These are phyloP conservation scores for Elymus sibiricus DNA, from an alignment of 176 grass and related monocot genomes.

Conservation along the genomic window DNA sequence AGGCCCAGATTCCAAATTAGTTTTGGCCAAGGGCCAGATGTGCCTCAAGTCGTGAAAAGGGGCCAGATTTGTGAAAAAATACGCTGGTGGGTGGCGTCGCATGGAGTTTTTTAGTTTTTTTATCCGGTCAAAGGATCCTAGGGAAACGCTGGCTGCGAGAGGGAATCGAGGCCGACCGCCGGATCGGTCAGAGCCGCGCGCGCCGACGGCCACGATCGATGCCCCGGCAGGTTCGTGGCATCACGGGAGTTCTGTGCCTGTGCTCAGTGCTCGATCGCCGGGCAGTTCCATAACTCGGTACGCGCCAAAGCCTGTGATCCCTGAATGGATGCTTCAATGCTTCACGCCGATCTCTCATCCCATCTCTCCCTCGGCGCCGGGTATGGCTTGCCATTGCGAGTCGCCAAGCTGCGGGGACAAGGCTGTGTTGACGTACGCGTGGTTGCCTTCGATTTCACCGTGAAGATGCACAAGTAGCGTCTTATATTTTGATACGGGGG, in stretches of 20 bases:
- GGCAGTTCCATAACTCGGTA: conserved; percentile 15
- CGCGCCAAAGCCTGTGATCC: conserved; percentile 22
- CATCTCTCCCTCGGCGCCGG: neutral
- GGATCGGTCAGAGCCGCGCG: conserved; percentile 3
- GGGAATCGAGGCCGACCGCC: conserved; percentile 24
- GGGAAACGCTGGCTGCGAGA: conserved; percentile 13
- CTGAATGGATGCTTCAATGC: neutral
- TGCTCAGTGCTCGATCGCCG: neutral
- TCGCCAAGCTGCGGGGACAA: neutral
- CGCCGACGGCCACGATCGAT: neutral
- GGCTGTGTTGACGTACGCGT: neutral
- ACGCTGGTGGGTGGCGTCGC: conserved; percentile 15
- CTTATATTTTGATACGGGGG: too few species aligned
- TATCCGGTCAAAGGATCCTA: conserved; percentile 38
- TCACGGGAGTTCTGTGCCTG: conserved; percentile 22
- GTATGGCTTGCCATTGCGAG: neutral
- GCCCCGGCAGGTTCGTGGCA: neutral
- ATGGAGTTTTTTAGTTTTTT: neutral
- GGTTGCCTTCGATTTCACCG: neutral
- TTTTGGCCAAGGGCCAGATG: too few species aligned
- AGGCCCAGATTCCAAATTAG: too few species aligned
- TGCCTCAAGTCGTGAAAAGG: too few species aligned
- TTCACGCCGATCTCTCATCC: neutral
- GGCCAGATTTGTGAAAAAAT: too few species aligned
- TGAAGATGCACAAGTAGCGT: neutral